Percentiles rank a stretch among this genome's conserved stretches.
These are phyloP conservation scores for Trichoderma sp. DNA, from an alignment of 2,329 filamentous ascomycete genomes.

Conservation along the genomic window DNA sequence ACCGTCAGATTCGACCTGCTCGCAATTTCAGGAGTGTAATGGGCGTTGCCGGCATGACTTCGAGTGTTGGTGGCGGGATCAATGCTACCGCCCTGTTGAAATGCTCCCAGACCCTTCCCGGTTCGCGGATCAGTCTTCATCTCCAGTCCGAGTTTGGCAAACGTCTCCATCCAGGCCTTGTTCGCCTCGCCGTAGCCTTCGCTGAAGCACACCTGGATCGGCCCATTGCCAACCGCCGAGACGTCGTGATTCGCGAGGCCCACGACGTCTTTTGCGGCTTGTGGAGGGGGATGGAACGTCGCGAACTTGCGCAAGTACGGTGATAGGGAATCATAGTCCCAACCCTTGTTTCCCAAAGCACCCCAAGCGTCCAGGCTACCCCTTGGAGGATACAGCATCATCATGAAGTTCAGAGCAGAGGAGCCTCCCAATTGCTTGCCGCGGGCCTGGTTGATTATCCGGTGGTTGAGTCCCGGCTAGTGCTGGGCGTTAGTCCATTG, in stretches of 20 bases:
- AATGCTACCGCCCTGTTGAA: slow-evolving; percentile 40
- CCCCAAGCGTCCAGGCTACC: slow-evolving; percentile 35
- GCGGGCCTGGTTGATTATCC: slow-evolving; percentile 40
- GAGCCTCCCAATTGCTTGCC: slow-evolving; percentile 60
- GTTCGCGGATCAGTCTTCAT: slow-evolving; percentile 40
- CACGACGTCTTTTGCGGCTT: slow-evolving; percentile 36
- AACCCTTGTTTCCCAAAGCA: slow-evolving; percentile 36
- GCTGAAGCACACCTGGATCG: slow-evolving; percentile 43
- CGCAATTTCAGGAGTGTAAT: slow-evolving; percentile 41
- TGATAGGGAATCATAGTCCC: slow-evolving; percentile 36
- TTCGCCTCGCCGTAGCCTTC: slow-evolving; percentile 41
- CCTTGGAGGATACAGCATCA: slow-evolving; percentile 29
- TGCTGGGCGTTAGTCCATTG: neutral
- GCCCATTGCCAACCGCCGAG: slow-evolving; percentile 39
- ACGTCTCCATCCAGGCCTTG: slow-evolving; percentile 44
- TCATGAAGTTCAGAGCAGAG: slow-evolving; percentile 58
- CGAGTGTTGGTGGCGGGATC: slow-evolving; percentile 39
- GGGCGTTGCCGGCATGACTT: slow-evolving; percentile 41
- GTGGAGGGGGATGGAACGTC: slow-evolving; percentile 37
- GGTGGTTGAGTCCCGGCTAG: slow-evolving; percentile 28
- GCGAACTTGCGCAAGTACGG: slow-evolving; percentile 43
- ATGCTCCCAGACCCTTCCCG: slow-evolving; percentile 39
- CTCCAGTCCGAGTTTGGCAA: slow-evolving; percentile 40
- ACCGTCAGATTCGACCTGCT: slow-evolving; percentile 42
- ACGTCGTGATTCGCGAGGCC: slow-evolving; percentile 41